Evolutionary conservation across 805 yeast species (phyloP).

Genomic region (Jamesozyma jinghongensis): DNA sequence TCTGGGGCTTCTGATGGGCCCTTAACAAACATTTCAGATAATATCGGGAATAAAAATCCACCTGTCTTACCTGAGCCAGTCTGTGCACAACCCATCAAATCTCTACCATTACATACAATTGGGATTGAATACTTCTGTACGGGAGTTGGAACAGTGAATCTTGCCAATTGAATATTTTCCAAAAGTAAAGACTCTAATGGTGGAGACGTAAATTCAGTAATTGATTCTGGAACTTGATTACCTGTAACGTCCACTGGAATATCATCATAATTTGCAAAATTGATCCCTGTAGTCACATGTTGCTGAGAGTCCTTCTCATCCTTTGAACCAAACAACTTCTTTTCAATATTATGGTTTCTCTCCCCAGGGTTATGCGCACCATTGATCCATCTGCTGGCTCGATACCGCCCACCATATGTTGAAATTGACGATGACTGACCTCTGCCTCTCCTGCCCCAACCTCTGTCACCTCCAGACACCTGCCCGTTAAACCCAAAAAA

Average conservation of each 20-base stretch:
- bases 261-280: constrained; percentile 95
- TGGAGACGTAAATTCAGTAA: constrained; percentile 73
- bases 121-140: constrained; percentile 90
- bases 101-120: constrained; percentile 77
- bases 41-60: constrained; percentile 95
- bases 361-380: constrained; percentile 83
- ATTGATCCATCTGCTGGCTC: constrained; percentile 62
- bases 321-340: constrained; percentile 66
- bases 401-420: background rate
- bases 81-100: constrained; percentile 93
- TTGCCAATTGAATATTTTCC: constrained; percentile 75
- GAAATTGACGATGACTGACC: too few species aligned
- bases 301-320: constrained; percentile 47
- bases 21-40: constrained; percentile 73
- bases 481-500: constrained; percentile 14
- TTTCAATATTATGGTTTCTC: constrained; percentile 57
- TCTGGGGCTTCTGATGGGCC: constrained; percentile 62
- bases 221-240: constrained; percentile 85
- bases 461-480: too few species aligned
- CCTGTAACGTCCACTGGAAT: constrained; percentile 98
- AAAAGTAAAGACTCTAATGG: constrained; percentile 81
- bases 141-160: constrained; percentile 92
- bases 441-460: too few species aligned
- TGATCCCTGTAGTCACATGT: constrained; percentile 72
- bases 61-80: constrained; percentile 99